phyloP scores from a whole-genome alignment of 2,329 filamentous ascomycete species.

The Tolypocladium album region DNA sequence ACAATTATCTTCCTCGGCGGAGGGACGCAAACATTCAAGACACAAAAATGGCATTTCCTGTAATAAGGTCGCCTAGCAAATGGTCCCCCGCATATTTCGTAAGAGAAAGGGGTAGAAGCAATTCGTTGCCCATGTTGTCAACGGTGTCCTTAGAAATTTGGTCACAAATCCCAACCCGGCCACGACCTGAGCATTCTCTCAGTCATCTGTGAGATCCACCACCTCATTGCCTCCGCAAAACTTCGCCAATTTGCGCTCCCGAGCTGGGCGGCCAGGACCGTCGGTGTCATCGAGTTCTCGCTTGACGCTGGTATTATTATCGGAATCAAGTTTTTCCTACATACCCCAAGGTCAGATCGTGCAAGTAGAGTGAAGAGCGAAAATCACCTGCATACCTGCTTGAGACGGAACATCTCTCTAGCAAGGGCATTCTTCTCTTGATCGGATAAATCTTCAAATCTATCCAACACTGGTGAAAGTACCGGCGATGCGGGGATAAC shows the following conservation, averaged over 20 bases:
- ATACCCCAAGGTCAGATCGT: background rate
- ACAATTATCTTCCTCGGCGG: too few species aligned
- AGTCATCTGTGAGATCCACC: conserved; percentile 5
- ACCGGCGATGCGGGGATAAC: conserved; percentile 11
- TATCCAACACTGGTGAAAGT: background rate
- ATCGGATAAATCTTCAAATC: conserved; percentile 5
- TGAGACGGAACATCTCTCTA: conserved; percentile 6
- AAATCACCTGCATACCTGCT: background rate
- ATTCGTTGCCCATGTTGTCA: too few species aligned
- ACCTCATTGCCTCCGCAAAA: background rate
- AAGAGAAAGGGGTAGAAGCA: too few species aligned
- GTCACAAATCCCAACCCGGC: too few species aligned
- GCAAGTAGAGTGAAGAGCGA: background rate
- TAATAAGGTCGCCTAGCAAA: background rate
- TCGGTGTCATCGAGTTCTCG: background rate
- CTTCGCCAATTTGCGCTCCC: background rate
- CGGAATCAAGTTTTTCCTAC: background rate
- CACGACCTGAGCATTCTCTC: background rate
- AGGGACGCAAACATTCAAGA: too few species aligned
- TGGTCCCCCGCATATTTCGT: too few species aligned
- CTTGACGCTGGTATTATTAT: background rate
- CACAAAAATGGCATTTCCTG: background rate
- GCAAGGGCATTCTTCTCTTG: conserved; percentile 10
- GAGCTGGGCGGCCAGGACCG: background rate
- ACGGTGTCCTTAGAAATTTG: too few species aligned